These are phyloP conservation scores for Osmanthus fragrans DNA, from an alignment of 257 asterid species.

Conservation along the genomic window DNA sequence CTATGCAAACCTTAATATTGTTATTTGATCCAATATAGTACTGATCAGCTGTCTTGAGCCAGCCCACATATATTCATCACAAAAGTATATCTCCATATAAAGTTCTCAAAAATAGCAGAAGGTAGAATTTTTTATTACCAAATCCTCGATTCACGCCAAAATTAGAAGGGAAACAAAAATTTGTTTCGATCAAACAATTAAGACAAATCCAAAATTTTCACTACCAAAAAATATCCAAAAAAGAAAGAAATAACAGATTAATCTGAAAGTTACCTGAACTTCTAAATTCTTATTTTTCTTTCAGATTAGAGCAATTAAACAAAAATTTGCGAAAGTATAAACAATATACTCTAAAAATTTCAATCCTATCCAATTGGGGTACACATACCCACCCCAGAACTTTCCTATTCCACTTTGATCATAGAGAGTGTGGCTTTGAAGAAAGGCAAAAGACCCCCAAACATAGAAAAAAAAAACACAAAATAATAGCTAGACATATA, in stretches of 20 bases:
- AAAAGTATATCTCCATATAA: constrained; percentile 20
- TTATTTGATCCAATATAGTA: too few species aligned
- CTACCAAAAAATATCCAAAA: neutral
- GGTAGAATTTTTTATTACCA: constrained; percentile 20
- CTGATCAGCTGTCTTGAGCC: too few species aligned
- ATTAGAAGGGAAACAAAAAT: constrained; percentile 11
- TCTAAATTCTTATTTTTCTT: constrained; percentile 19
- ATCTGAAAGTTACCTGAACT: constrained; percentile 29
- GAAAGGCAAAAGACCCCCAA: constrained; percentile 8
- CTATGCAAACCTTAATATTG: too few species aligned
- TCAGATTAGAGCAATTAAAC: constrained; percentile 31
- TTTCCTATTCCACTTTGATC: constrained; percentile 38
- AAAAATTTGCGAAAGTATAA: constrained; percentile 20
- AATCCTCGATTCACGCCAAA: constrained; percentile 10
- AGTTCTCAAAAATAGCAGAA: constrained; percentile 32
- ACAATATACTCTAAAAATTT: constrained; percentile 1
- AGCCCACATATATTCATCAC: constrained; percentile 4
- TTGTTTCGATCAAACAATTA: constrained; percentile 5
- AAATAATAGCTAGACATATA: too few species aligned
- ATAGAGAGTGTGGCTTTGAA: constrained; percentile 31
- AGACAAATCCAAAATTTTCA: neutral
- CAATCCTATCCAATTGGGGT: constrained; percentile 1
- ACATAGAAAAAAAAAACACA: neutral
- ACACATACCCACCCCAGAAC: constrained; percentile 30
- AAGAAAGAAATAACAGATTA: constrained; percentile 11